These are phyloP conservation scores for Jimgerdemannia lactiflua DNA, from an alignment of 192 early-diverging fungal genomes.

Conservation along the genomic window DNA sequence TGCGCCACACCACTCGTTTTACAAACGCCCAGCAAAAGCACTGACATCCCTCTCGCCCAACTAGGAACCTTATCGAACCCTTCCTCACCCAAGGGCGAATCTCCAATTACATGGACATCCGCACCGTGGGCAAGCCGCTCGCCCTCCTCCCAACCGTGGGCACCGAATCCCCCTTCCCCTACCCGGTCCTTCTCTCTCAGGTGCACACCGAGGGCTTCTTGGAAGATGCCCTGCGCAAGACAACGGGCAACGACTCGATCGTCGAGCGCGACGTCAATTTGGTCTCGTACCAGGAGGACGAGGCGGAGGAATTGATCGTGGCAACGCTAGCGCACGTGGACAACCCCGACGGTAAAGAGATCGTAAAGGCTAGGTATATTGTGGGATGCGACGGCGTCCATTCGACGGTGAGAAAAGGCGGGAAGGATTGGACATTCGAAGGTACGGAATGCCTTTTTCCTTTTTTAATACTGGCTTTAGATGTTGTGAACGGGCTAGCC, in stretches of 20 bases:
- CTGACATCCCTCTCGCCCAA: not conserved
- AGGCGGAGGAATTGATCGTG: not conserved
- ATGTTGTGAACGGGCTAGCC: no score
- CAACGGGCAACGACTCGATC: not conserved
- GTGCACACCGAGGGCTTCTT: not conserved
- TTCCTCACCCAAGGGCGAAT: not conserved
- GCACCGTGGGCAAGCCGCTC: not conserved
- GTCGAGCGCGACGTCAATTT: not conserved
- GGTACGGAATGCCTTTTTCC: constrained; percentile 2
- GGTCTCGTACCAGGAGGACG: not conserved
- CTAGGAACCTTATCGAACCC: not conserved
- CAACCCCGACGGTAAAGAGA: not conserved
- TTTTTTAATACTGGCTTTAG: no score
- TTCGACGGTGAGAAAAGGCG: constrained; percentile 22
- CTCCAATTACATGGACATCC: not conserved
- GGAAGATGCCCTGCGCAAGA: not conserved
- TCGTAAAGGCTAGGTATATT: constrained; percentile 14
- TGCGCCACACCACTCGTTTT: no score
- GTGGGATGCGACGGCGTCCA: constrained; percentile 32
- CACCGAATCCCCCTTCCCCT: not conserved
- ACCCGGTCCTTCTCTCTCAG: not conserved
- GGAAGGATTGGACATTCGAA: constrained; percentile 18
- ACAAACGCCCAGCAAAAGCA: no score
- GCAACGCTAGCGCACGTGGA: not conserved
- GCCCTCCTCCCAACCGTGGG: not conserved